Evolutionary conservation across 176 grass and related monocot genomes (phyloP).

Genomic region (Ensete ventricosum): DNA sequence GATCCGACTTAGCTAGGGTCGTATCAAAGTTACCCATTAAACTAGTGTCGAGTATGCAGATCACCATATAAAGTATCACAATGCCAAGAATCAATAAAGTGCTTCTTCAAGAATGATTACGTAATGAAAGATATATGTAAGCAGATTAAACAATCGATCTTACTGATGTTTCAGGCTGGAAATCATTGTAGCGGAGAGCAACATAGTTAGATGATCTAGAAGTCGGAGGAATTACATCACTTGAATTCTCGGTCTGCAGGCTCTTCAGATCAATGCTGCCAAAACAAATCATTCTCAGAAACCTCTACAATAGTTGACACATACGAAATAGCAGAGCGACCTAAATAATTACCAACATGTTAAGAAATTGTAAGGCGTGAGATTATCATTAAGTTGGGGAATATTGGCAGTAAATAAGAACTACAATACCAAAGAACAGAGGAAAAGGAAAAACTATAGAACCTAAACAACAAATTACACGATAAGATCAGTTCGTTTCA

Average conservation of each 20-base stretch:
- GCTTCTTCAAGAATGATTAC: not conserved
- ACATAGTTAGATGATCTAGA: conserved; percentile 72
- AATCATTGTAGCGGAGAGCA: conserved; percentile 63
- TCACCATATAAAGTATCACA: too few relatives aligned
- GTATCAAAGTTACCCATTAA: too few relatives aligned
- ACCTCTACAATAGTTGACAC: not conserved
- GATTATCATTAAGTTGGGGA: too few relatives aligned
- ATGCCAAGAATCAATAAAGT: conserved; percentile 5
- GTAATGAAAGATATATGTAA: not conserved
- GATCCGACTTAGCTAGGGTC: too few relatives aligned
- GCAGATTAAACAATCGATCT: conserved; percentile 15
- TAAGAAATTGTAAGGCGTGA: not conserved
- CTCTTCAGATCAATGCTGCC: conserved; percentile 88
- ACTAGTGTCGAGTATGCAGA: too few relatives aligned
- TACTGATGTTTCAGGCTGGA: conserved; percentile 62
- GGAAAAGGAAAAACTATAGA: not conserved
- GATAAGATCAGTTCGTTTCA: not conserved
- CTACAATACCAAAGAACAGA: not conserved
- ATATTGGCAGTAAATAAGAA: not conserved
- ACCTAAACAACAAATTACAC: not conserved
- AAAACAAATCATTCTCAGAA: conserved; percentile 11
- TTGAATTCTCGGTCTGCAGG: conserved; percentile 58
- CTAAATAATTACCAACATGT: not conserved
- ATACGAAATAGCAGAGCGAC: conserved; percentile 1
- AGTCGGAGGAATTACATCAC: conserved; percentile 54